Evolutionary conservation across 306 rosid species (phyloP).

Genomic region (Dryas drummondii): DNA sequence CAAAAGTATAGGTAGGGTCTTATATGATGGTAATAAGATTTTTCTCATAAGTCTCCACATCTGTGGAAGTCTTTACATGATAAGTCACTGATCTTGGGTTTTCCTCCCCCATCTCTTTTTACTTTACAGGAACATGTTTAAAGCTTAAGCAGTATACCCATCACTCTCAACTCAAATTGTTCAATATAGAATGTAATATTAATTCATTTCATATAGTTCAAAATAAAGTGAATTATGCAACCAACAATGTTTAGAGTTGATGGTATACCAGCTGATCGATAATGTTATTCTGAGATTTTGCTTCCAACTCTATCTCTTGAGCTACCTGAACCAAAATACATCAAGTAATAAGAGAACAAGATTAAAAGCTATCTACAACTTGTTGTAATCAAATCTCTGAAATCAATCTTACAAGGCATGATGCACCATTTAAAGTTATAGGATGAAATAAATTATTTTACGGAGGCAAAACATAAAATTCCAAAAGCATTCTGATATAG

Average conservation of each 20-base stretch:
- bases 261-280: conserved; percentile 66
- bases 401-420: not conserved
- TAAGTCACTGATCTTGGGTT: no score
- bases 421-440: not conserved
- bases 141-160: not conserved
- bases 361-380: not conserved
- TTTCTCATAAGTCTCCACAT: no score
- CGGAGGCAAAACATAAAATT: not conserved
- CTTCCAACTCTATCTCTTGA: conserved; percentile 77
- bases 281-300: conserved; percentile 61
- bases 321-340: conserved; percentile 66
- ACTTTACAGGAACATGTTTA: no score
- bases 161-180: not conserved
- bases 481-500: not conserved
- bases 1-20: no score
- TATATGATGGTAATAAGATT: no score
- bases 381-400: not conserved
- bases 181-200: not conserved
- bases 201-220: not conserved
- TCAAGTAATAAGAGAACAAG: conserved; percentile 11
- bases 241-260: conserved; percentile 14
- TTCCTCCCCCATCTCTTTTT: no score
- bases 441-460: not conserved
- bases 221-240: conserved; percentile 13
- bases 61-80: no score